Evolutionary conservation across 495 filamentous ascomycete species (phyloP).

Genomic region (Penicillium pancosmium): DNA sequence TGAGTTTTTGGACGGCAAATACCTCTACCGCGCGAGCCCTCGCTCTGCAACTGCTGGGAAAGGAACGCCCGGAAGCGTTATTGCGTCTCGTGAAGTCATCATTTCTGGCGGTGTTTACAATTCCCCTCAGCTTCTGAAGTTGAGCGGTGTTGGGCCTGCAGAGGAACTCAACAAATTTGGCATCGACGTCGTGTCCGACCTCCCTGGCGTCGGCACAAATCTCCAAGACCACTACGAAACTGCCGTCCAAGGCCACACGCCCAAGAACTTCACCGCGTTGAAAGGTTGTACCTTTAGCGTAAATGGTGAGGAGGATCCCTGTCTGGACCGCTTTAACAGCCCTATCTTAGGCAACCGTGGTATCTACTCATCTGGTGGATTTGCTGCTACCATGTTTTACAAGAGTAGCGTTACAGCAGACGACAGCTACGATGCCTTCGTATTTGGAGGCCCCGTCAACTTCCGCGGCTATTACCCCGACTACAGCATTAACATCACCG

Average conservation of each 20-base stretch:
- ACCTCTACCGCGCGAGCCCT: conserved; percentile 63
- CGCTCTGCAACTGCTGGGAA: conserved; percentile 22
- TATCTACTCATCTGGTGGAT: conserved; percentile 52
- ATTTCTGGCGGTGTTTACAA: conserved; percentile 63
- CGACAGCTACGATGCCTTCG: conserved; percentile 51
- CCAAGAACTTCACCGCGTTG: conserved; percentile 44
- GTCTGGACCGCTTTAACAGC: conserved; percentile 49
- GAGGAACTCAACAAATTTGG: conserved; percentile 49
- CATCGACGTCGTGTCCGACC: conserved; percentile 57
- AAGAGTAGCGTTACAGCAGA: conserved; percentile 43
- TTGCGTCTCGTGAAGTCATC: conserved; percentile 60
- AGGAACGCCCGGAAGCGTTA: conserved; percentile 48
- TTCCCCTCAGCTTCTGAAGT: conserved; percentile 65
- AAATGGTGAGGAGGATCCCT: conserved; percentile 42
- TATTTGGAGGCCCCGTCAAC: conserved; percentile 54
- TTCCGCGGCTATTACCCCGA: conserved; percentile 48
- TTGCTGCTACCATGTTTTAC: conserved; percentile 49
- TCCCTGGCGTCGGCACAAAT: conserved; percentile 67
- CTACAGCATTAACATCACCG: conserved; percentile 33
- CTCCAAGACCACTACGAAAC: conserved; percentile 67
- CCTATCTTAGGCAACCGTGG: conserved; percentile 41
- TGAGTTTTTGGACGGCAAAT: conserved; percentile 60
- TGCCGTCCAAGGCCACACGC: conserved; percentile 47
- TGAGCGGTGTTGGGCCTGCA: conserved; percentile 62
- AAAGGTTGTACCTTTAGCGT: conserved; percentile 47